These are phyloP conservation scores for Tremellales sp. DNA, from an alignment of 1,284 basidiomycete species.

Conservation along the genomic window DNA sequence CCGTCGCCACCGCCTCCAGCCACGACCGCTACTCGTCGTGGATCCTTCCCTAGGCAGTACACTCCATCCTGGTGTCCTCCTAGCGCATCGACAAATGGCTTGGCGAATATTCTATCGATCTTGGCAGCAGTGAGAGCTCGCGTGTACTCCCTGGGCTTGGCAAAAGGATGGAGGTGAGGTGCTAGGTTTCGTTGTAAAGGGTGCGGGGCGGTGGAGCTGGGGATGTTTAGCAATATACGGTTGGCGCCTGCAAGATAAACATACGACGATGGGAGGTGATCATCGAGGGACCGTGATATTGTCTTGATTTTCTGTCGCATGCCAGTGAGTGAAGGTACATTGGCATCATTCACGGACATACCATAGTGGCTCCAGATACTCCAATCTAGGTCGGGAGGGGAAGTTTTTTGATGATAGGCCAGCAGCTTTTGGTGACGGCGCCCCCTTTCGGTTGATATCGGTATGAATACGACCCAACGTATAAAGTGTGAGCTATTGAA, in stretches of 20 bases:
- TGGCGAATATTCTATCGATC: constrained; percentile 94
- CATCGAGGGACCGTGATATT: constrained; percentile 49
- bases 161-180: constrained; percentile 89
- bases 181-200: constrained; percentile 89
- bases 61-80: constrained; percentile 97
- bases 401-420: too few species aligned
- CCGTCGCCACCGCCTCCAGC: constrained; percentile 96
- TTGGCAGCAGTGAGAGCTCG: constrained; percentile 93
- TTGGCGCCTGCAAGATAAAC: constrained; percentile 3
- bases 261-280: constrained; percentile 48
- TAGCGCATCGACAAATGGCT: constrained; percentile 85
- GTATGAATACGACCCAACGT: too few species aligned
- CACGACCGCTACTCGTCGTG: constrained; percentile 71
- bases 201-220: constrained; percentile 43
- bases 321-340: not conserved
- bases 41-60: constrained; percentile 77
- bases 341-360: too few species aligned
- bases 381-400: too few species aligned
- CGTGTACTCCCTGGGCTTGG: constrained; percentile 86
- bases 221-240: not conserved
- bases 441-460: too few species aligned
- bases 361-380: too few species aligned
- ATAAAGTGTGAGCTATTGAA: too few species aligned
- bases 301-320: constrained; percentile 49
- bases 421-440: too few species aligned